Base-by-base conservation (phyloP, 495 filamentous ascomycete genomes). In the Xylaria bambusicola region DNA sequence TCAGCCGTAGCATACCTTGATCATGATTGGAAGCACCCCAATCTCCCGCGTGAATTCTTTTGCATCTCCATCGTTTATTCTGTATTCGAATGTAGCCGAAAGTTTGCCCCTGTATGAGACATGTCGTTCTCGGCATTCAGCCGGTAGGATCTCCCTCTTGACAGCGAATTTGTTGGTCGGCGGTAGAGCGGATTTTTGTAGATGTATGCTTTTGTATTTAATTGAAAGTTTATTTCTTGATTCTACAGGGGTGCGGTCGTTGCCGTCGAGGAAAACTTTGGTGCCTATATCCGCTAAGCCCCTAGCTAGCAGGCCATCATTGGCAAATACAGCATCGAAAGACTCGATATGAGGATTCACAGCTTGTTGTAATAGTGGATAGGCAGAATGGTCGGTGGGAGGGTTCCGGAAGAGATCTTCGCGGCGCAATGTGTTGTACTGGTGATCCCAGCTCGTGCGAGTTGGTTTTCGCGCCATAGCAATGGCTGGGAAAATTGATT, bases 51-150 rank as follows among this genome's bases (percentile, higher is more conserved):
- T 79, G 50, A 87, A 82, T 65, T 92, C 88, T 65, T 84, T 80
- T 80, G 90, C 89, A 62, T 93, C 86, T 38, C 88, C 92, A 76
- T 90, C 81, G 72, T 97, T 97, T 66, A 98, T 80, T 66, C 77
- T 86, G 66, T 87, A 93, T 71, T 95, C 88, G 20, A 98, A 76
- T 38, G 84, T 84, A 13, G 86, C 90, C 57, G 86, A 85, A 58
- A 98, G 80, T 75, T 88, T 92, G 45, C 93, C 94, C 63, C 91
- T 82, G 73, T 98, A 98, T 9, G 92, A 90, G 51, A 86, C 87
- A 81, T 97, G 93, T 47, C 94, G 82, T 75, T 98, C 93, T 78
- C 94, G 83, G 75, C 92, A 96, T 76, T 98, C 94, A 10, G 94
- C 86, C 2, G 94, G 94, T 53, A 90, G 85, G 53, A 98, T 92